These are phyloP conservation scores for Calonectria henricotiae DNA, from an alignment of 2,329 filamentous ascomycete genomes.

Conservation along the genomic window DNA sequence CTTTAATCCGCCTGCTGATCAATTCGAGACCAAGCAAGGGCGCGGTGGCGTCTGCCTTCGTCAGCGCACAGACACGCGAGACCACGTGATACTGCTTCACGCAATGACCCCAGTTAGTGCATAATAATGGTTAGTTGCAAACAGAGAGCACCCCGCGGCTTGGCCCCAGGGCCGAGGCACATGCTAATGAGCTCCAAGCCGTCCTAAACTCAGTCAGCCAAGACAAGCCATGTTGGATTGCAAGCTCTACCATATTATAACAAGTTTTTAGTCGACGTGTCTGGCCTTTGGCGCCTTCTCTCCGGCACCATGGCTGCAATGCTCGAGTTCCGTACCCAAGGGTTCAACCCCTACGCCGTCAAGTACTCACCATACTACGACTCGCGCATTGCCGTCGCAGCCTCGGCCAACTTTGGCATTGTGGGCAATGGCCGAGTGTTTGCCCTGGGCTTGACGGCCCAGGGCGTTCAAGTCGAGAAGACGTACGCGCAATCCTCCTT, in stretches of 20 bases:
- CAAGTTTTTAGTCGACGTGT: slow-evolving; percentile 44
- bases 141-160: slow-evolving; percentile 48
- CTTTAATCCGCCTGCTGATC: slow-evolving; percentile 16
- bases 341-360: slow-evolving; percentile 96
- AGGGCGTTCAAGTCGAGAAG: slow-evolving; percentile 89
- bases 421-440: slow-evolving; percentile 96
- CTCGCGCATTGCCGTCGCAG: slow-evolving; percentile 90
- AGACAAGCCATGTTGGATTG: slow-evolving; percentile 28
- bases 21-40: slow-evolving; percentile 27
- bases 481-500: slow-evolving; percentile 68
- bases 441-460: slow-evolving; percentile 85
- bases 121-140: slow-evolving; percentile 45
- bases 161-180: slow-evolving; percentile 56
- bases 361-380: slow-evolving; percentile 99
- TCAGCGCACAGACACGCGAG: slow-evolving; percentile 44
- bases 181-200: slow-evolving; percentile 49
- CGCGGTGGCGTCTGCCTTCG: slow-evolving; percentile 34
- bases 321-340: slow-evolving; percentile 94
- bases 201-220: background rate
- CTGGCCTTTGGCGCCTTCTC: slow-evolving; percentile 31
- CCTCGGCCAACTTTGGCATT: slow-evolving; percentile 95
- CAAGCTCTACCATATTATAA: slow-evolving; percentile 40
- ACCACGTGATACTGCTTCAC: slow-evolving; percentile 49
- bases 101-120: slow-evolving; percentile 40
- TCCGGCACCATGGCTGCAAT: slow-evolving; percentile 71